A percentile compares a stretch with the other conserved stretches of the same genome.
phyloP scores from a whole-genome alignment of 2,329 filamentous ascomycete species.

The Aureobasidium mangrovei region DNA sequence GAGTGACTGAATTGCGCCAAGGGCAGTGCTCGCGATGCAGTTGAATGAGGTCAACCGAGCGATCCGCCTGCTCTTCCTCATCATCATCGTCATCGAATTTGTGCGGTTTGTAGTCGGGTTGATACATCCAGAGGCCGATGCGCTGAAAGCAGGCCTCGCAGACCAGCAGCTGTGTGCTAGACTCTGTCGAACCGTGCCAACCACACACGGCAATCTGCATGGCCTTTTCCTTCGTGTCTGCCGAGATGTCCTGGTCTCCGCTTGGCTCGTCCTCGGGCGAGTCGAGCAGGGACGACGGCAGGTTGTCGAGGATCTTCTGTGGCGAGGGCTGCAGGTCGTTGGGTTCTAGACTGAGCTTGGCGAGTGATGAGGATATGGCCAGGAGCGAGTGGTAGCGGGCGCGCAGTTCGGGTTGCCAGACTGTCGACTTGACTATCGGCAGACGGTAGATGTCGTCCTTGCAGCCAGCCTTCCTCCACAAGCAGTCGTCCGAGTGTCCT shows the following conservation, averaged over 20 bases:
- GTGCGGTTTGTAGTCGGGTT: constrained; percentile 44
- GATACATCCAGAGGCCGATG: constrained; percentile 87
- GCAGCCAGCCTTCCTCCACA: constrained; percentile 83
- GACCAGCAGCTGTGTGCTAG: constrained; percentile 62
- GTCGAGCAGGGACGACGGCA: constrained; percentile 21
- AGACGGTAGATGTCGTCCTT: constrained; percentile 64
- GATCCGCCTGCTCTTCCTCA: constrained; percentile 32
- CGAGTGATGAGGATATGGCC: constrained; percentile 21
- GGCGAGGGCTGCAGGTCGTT: constrained; percentile 19
- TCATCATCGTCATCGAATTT: constrained; percentile 30
- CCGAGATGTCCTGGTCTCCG: neutral
- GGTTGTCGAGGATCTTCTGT: constrained; percentile 21
- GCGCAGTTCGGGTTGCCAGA: constrained; percentile 28
- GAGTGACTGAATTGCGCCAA: constrained; percentile 27
- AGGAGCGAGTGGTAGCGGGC: constrained; percentile 22
- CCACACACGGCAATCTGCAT: constrained; percentile 36
- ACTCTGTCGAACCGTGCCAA: constrained; percentile 46
- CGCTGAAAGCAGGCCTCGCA: constrained; percentile 83
- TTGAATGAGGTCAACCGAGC: constrained; percentile 25
- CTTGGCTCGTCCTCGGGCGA: neutral
- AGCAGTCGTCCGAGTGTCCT: constrained; percentile 70
- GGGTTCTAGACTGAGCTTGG: constrained; percentile 9
- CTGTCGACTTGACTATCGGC: constrained; percentile 30
- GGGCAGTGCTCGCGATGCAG: constrained; percentile 32
- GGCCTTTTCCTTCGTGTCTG: constrained; percentile 18